Percentiles rank a stretch among this genome's conserved stretches.
These are phyloP conservation scores for Fomitopsis serialis DNA, from an alignment of 768 basidiomycete genomes.

Conservation along the genomic window DNA sequence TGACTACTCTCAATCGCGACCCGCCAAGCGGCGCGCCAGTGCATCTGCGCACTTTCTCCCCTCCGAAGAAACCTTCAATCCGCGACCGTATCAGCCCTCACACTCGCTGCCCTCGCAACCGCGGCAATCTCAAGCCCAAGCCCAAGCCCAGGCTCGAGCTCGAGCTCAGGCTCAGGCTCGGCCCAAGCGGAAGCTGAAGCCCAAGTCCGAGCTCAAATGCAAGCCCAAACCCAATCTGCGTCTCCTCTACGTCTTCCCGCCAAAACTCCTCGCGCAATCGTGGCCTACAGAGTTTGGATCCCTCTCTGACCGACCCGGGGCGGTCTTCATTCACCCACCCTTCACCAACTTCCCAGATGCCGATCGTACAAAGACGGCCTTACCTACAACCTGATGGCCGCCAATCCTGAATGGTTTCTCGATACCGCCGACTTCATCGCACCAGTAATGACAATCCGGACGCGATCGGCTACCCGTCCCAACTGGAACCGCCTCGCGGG, in stretches of 20 bases:
- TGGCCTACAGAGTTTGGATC: slow-evolving; percentile 18
- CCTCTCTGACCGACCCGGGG: slow-evolving; percentile 59
- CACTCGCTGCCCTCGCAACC: background rate
- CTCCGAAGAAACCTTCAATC: slow-evolving; percentile 2
- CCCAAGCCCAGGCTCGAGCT: background rate
- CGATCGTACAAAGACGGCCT: slow-evolving; percentile 58
- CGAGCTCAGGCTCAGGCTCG: too few relatives aligned
- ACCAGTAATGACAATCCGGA: slow-evolving; percentile 36
- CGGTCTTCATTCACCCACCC: slow-evolving; percentile 71
- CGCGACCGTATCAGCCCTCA: background rate
- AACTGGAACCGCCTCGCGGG: slow-evolving; percentile 77
- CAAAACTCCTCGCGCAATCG: background rate
- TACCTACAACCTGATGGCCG: slow-evolving; percentile 65
- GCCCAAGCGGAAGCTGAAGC: too few relatives aligned
- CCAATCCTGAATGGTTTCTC: slow-evolving; percentile 78
- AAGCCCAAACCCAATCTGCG: background rate
- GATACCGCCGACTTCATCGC: slow-evolving; percentile 59
- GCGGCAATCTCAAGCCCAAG: too few relatives aligned
- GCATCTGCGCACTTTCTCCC: slow-evolving; percentile 4
- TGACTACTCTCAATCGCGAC: too few relatives aligned
- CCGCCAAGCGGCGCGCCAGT: slow-evolving; percentile 14
- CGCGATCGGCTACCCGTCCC: slow-evolving; percentile 67
- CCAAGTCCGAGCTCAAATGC: background rate
- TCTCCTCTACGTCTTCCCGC: background rate
- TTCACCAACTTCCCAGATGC: slow-evolving; percentile 64